A percentile compares a stretch with the other conserved stretches of the same genome.
phyloP scores from a whole-genome alignment of 2,329 filamentous ascomycete species.

The Emmonsia crescens region DNA sequence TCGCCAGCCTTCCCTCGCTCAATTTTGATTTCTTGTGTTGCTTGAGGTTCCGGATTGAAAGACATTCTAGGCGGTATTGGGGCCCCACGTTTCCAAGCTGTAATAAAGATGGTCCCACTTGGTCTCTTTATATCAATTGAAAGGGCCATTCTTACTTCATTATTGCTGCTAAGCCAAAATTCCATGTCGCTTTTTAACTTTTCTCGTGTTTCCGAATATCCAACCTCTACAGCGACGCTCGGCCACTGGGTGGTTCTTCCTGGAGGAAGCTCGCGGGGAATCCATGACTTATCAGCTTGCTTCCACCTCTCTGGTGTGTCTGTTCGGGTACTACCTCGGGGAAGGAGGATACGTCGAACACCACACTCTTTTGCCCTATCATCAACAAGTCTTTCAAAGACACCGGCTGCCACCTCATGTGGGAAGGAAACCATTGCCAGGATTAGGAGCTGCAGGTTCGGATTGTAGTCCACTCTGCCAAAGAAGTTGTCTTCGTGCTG shows the following conservation, averaged over 20 bases:
- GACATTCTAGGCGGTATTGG: background rate
- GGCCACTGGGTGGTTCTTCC: slow-evolving; percentile 1
- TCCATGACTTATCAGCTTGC: slow-evolving; percentile 1
- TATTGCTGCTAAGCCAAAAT: background rate
- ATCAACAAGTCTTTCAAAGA: background rate
- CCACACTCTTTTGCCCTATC: background rate
- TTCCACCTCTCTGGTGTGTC: background rate
- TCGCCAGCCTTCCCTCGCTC: background rate
- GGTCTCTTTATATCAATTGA: slow-evolving; percentile 2
- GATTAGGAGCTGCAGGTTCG: background rate
- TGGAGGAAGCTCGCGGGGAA: background rate
- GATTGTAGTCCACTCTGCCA: slow-evolving; percentile 1
- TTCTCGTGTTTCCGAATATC: slow-evolving; percentile 3
- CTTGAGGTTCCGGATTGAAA: slow-evolving; percentile 3
- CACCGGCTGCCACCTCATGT: background rate
- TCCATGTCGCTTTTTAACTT: slow-evolving; percentile 3
- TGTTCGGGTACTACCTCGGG: background rate
- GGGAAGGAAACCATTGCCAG: slow-evolving; percentile 1
- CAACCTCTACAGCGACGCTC: slow-evolving; percentile 4
- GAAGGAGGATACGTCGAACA: background rate
- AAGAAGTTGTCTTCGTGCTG: background rate
- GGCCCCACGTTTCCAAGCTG: background rate
- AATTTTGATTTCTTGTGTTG: background rate
- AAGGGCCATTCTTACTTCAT: background rate
- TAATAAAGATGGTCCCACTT: slow-evolving; percentile 2